Conservation (phyloP, 768 basidiomycete genomes). For the Leccinum aurantiacum region DNA sequence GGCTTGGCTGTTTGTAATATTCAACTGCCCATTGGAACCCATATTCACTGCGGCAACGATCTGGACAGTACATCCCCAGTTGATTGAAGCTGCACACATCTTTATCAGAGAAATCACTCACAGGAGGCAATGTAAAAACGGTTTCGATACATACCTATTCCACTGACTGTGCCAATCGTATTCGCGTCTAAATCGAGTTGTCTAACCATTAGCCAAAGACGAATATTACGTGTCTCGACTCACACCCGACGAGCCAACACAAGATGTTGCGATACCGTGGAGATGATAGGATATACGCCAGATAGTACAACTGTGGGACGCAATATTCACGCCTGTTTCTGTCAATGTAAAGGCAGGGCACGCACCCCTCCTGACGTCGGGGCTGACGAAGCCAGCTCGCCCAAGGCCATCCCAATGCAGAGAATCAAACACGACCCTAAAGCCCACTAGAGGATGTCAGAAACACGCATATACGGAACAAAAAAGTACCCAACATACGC, state of each 20-base stretch:
- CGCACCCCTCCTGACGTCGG: conserved; percentile 40
- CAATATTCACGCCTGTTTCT: neutral
- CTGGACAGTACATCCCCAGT: conserved; percentile 64
- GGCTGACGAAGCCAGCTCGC: conserved; percentile 38
- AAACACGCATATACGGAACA: neutral
- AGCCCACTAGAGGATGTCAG: conserved; percentile 28
- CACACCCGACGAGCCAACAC: conserved; percentile 68
- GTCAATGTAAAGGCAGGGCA: neutral
- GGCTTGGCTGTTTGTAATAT: conserved; percentile 36
- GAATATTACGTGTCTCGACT: conserved; percentile 14
- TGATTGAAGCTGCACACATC: conserved; percentile 46
- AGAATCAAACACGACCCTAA: conserved; percentile 36
- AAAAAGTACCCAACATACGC: conserved; percentile 23
- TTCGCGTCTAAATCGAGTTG: conserved; percentile 39
- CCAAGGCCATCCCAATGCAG: conserved; percentile 38
- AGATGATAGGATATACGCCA: conserved; percentile 58
- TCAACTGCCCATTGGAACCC: conserved; percentile 38
- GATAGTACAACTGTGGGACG: conserved; percentile 52
- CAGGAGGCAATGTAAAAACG: neutral
- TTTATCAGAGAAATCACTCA: neutral
- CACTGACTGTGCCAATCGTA: conserved; percentile 48
- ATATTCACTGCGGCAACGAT: conserved; percentile 65
- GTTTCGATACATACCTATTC: conserved; percentile 26
- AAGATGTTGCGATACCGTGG: conserved; percentile 56
- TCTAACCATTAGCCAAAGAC: neutral